Percentiles rank a stretch among this genome's conserved stretches.
phyloP scores from a whole-genome alignment of 129 eudicot species.

The carrot (Daucus carota) region DNA sequence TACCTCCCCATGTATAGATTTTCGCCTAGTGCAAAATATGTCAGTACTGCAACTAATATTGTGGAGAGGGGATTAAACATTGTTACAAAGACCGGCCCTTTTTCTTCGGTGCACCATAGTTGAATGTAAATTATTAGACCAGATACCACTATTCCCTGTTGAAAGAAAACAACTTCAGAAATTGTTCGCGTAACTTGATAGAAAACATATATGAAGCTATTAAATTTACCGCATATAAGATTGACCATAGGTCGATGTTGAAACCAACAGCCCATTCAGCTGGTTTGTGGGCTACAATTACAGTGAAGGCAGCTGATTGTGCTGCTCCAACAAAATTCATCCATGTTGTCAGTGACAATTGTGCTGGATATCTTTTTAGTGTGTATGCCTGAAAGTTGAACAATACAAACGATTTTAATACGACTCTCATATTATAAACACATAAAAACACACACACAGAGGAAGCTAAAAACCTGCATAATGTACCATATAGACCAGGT shows the following conservation, averaged over 20 bases:
- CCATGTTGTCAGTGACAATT: constrained; percentile 59
- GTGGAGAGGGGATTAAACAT: constrained; percentile 65
- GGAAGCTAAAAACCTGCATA: constrained; percentile 52
- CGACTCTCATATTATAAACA: neutral
- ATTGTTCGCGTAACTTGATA: neutral
- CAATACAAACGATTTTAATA: neutral
- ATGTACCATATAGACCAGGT: constrained; percentile 76
- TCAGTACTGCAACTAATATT: constrained; percentile 43
- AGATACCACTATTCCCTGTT: constrained; percentile 59
- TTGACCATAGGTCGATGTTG: constrained; percentile 59
- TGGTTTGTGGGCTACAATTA: constrained; percentile 28
- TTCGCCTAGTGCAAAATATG: constrained; percentile 62
- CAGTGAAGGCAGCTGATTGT: constrained; percentile 59
- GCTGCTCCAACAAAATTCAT: constrained; percentile 65
- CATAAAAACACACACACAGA: neutral
- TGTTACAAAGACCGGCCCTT: constrained; percentile 70
- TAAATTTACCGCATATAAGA: constrained; percentile 42
- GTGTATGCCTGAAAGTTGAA: constrained; percentile 46
- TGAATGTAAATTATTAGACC: constrained; percentile 46
- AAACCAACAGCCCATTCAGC: constrained; percentile 60
- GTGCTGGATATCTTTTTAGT: constrained; percentile 65
- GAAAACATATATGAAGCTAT: neutral
- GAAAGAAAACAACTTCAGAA: neutral
- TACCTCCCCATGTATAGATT: constrained; percentile 17
- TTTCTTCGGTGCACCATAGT: constrained; percentile 54